A percentile compares a stretch with the other conserved stretches of the same genome.
Conservation (phyloP, 2,329 filamentous ascomycete species). For the Ascochyta koolunga region DNA sequence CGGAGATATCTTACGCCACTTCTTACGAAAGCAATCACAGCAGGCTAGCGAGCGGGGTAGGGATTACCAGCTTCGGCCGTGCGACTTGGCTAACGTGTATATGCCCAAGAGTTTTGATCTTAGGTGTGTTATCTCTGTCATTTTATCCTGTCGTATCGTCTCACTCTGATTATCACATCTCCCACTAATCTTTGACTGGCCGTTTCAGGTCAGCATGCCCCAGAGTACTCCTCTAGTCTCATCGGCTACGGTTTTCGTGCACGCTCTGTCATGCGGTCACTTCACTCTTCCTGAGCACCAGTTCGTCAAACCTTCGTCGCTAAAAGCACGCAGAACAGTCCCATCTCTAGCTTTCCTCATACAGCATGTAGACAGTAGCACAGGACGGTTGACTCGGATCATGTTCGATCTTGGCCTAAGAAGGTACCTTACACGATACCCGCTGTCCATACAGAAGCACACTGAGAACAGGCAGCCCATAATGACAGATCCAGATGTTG, state of each 20-base stretch:
- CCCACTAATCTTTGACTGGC: too few species aligned
- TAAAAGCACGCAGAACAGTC: conserved; percentile 55
- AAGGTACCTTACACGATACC: conserved; percentile 54
- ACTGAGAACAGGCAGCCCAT: conserved; percentile 54
- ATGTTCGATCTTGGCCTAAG: conserved; percentile 63
- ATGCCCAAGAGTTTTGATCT: background rate
- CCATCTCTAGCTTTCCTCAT: conserved; percentile 63
- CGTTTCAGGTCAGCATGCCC: background rate
- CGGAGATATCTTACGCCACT: background rate
- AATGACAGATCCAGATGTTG: conserved; percentile 49
- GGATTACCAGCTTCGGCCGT: conserved; percentile 2
- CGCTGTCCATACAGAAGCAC: conserved; percentile 54
- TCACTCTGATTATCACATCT: background rate
- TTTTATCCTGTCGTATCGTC: background rate
- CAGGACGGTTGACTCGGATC: conserved; percentile 47
- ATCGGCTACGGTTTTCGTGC: conserved; percentile 41
- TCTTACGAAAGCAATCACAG: background rate
- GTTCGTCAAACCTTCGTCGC: conserved; percentile 55
- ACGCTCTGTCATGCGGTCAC: conserved; percentile 47
- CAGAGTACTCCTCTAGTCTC: background rate
- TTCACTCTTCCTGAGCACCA: conserved; percentile 57
- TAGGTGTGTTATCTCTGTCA: background rate
- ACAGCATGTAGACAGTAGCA: conserved; percentile 48
- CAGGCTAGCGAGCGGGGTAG: conserved; percentile 17
- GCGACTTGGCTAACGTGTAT: background rate